These are phyloP conservation scores for Parastagonospora nodorum DNA, from an alignment of 2,329 filamentous ascomycete genomes.

Conservation along the genomic window DNA sequence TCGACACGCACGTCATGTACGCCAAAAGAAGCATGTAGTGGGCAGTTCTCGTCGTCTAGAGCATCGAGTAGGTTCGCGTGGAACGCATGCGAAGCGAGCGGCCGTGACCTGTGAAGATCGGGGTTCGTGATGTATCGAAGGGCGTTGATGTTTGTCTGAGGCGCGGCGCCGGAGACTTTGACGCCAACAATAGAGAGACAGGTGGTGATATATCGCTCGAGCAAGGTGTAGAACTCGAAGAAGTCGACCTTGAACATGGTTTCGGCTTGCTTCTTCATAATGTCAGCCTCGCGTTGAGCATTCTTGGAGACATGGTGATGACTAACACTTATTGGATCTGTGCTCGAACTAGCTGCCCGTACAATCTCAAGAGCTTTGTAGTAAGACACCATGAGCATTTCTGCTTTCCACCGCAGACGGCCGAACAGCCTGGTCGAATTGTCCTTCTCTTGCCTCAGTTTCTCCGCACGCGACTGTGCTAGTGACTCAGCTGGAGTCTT, in stretches of 20 bases:
- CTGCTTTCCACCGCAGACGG: conserved; percentile 44
- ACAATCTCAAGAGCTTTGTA: conserved; percentile 33
- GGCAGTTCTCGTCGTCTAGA: conserved; percentile 62
- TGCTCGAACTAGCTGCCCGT: conserved; percentile 12
- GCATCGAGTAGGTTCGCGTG: conserved; percentile 72
- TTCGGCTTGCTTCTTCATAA: conserved; percentile 35
- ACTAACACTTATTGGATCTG: conserved; percentile 27
- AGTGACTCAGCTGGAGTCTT: conserved; percentile 33
- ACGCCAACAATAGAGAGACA: conserved; percentile 69
- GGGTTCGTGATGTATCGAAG: conserved; percentile 42
- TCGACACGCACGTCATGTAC: conserved; percentile 60
- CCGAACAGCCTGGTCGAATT: conserved; percentile 30
- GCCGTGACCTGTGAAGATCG: conserved; percentile 22
- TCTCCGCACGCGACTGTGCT: conserved; percentile 31
- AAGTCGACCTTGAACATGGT: conserved; percentile 78
- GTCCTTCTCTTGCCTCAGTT: conserved; percentile 37
- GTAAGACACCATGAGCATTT: conserved; percentile 38
- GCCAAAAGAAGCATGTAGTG: conserved; percentile 63
- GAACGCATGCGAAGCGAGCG: conserved; percentile 58
- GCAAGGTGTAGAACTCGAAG: conserved; percentile 74
- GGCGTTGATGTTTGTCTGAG: conserved; percentile 30
- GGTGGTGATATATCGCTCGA: conserved; percentile 72
- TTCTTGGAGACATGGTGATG: not conserved
- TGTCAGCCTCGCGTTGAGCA: conserved; percentile 6
- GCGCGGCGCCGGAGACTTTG: conserved; percentile 45